Evolutionary conservation across 208 protist species (phyloP).

Genomic region (Leptomonas seymouri): DNA sequence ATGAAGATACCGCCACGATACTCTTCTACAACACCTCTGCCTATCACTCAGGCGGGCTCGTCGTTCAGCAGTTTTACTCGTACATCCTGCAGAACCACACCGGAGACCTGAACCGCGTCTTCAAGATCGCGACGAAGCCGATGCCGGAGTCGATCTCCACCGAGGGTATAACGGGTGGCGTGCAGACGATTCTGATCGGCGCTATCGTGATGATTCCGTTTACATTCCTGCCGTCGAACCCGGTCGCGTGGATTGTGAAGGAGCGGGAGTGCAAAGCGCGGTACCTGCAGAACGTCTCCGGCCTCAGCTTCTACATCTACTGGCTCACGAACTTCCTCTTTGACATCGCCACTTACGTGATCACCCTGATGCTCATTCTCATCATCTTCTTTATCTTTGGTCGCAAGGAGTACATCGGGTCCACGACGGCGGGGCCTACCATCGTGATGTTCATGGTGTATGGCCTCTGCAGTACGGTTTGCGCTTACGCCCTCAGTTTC

Average conservation of each 20-base stretch:
- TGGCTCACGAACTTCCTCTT: constrained; percentile 88
- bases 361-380: constrained; percentile 60
- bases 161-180: constrained; percentile 25
- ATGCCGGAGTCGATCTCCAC: constrained; percentile 40
- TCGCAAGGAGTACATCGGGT: constrained; percentile 60
- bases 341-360: constrained; percentile 64
- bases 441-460: constrained; percentile 62
- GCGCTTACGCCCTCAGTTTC: constrained; percentile 65
- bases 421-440: constrained; percentile 36
- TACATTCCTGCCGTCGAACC: constrained; percentile 67
- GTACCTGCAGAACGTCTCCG: constrained; percentile 77
- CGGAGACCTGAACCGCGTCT: neutral
- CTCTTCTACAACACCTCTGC: constrained; percentile 76
- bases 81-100: constrained; percentile 43
- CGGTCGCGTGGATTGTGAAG: constrained; percentile 79
- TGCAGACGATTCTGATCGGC: constrained; percentile 55
- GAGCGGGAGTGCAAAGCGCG: constrained; percentile 72
- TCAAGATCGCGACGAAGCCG: constrained; percentile 18
- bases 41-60: constrained; percentile 44
- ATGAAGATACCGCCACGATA: constrained; percentile 11
- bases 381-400: constrained; percentile 72
- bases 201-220: constrained; percentile 78
- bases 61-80: constrained; percentile 40
- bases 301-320: constrained; percentile 64
- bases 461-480: constrained; percentile 53